phyloP scores from a whole-genome alignment of 106 monocot genomes.

The Chionographis japonica region DNA sequence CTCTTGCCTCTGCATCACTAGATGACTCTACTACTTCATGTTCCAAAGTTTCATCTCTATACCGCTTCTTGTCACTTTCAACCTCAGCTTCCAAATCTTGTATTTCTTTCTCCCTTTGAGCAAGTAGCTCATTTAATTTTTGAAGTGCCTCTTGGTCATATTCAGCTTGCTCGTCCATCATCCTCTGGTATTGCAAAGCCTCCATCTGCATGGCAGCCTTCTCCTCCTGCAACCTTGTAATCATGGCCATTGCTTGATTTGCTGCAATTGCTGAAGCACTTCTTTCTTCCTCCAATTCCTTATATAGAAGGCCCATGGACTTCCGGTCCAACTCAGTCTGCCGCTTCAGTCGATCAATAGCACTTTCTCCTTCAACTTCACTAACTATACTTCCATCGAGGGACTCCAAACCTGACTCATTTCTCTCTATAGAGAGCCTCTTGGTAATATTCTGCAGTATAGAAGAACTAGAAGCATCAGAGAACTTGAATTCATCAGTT shows the following conservation, averaged over 20 bases:
- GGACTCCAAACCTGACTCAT: conserved; percentile 64
- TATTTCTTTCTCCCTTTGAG: conserved; percentile 52
- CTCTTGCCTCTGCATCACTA: conserved; percentile 7
- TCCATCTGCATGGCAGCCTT: conserved; percentile 97
- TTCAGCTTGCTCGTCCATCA: conserved; percentile 95
- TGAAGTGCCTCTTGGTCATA: conserved; percentile 85
- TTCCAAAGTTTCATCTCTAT: conserved; percentile 10
- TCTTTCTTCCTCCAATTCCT: conserved; percentile 90
- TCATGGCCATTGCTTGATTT: conserved; percentile 94
- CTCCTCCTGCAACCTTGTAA: conserved; percentile 92
- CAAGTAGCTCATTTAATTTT: conserved; percentile 37
- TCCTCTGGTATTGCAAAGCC: conserved; percentile 86
- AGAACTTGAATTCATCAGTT: conserved; percentile 21
- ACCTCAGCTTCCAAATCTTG: conserved; percentile 62
- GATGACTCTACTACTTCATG: background rate
- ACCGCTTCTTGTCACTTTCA: conserved; percentile 29
- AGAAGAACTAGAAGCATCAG: conserved; percentile 25
- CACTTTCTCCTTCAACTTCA: conserved; percentile 78
- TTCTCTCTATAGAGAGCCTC: conserved; percentile 56
- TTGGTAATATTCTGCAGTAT: conserved; percentile 49
- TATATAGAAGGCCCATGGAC: conserved; percentile 61
- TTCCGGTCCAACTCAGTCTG: conserved; percentile 77
- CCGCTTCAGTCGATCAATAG: conserved; percentile 47
- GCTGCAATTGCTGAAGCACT: conserved; percentile 87
- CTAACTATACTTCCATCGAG: conserved; percentile 64